A percentile compares a stretch with the other conserved stretches of the same genome.
These are phyloP conservation scores for Tripterygium wilfordii DNA, from an alignment of 177 flowering plant genomes.

Conservation along the genomic window DNA sequence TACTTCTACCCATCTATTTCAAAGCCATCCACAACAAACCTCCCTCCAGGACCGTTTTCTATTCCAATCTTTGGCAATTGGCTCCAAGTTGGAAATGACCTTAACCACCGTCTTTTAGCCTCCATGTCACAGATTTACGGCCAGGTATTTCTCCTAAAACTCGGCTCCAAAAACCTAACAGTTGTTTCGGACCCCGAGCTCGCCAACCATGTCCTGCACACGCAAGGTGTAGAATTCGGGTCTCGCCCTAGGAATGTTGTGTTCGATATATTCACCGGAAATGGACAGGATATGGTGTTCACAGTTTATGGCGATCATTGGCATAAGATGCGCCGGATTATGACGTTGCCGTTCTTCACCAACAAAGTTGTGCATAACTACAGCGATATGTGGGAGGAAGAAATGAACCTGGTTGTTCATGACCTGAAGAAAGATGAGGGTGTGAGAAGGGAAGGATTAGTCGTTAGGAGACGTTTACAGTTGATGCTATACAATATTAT, in stretches of 20 bases:
- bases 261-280: conserved; percentile 63
- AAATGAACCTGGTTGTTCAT: conserved; percentile 38
- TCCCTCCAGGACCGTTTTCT: conserved; percentile 44
- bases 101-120: conserved; percentile 46
- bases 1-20: not conserved
- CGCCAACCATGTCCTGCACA: conserved; percentile 47
- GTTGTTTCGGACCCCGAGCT: conserved; percentile 51
- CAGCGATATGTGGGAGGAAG: conserved; percentile 53
- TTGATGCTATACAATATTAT: conserved; percentile 65
- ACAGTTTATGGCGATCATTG: conserved; percentile 61
- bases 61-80: conserved; percentile 58
- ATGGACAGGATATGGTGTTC: conserved; percentile 72
- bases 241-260: conserved; percentile 59
- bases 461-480: conserved; percentile 52
- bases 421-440: conserved; percentile 26
- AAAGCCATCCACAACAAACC: conserved; percentile 6
- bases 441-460: conserved; percentile 26
- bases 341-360: conserved; percentile 64
- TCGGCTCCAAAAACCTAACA: conserved; percentile 38
- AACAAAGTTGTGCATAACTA: conserved; percentile 55
- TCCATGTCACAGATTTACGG: conserved; percentile 34
- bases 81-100: conserved; percentile 65
- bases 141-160: conserved; percentile 36
- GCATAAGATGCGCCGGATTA: conserved; percentile 61
- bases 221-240: conserved; percentile 65